phyloP scores from a whole-genome alignment of 805 yeast species.

The Metschnikowia reukaufii region DNA sequence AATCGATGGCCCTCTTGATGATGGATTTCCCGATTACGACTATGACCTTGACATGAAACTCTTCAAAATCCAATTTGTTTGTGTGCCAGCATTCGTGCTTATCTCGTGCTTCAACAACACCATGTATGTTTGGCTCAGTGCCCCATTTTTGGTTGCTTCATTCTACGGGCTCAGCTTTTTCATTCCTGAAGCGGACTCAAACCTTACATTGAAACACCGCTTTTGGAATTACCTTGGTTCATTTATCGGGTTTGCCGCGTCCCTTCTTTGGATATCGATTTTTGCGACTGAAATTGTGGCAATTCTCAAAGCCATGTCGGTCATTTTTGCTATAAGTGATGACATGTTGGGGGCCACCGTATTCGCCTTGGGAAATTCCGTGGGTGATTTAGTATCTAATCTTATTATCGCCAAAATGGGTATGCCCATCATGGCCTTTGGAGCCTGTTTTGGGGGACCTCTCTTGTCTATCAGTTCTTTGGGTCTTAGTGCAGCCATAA shows the following conservation, averaged over 20 bases:
- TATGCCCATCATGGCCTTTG: conserved; percentile 85
- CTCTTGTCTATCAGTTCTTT: conserved; percentile 76
- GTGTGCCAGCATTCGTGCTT: conserved; percentile 8
- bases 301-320: conserved; percentile 59
- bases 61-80: conserved; percentile 12
- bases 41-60: conserved; percentile 10
- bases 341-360: conserved; percentile 84
- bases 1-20: neutral
- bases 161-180: conserved; percentile 5
- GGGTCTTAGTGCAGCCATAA: conserved; percentile 52
- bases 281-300: conserved; percentile 72
- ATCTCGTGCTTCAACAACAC: conserved; percentile 7
- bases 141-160: neutral
- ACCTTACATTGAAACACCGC: conserved; percentile 7
- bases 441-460: conserved; percentile 96
- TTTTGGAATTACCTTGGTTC: conserved; percentile 31
- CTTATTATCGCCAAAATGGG: conserved; percentile 78
- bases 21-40: conserved; percentile 6
- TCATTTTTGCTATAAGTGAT: conserved; percentile 62
- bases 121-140: conserved; percentile 1
- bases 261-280: conserved; percentile 67
- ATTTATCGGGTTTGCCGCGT: conserved; percentile 59
- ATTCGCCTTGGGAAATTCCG: conserved; percentile 89
- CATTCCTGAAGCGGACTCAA: neutral
- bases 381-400: conserved; percentile 87